Percentiles rank a stretch among this genome's conserved stretches.
Conservation (phyloP, 345 rosid species). For the Lepidium didymum region DNA sequence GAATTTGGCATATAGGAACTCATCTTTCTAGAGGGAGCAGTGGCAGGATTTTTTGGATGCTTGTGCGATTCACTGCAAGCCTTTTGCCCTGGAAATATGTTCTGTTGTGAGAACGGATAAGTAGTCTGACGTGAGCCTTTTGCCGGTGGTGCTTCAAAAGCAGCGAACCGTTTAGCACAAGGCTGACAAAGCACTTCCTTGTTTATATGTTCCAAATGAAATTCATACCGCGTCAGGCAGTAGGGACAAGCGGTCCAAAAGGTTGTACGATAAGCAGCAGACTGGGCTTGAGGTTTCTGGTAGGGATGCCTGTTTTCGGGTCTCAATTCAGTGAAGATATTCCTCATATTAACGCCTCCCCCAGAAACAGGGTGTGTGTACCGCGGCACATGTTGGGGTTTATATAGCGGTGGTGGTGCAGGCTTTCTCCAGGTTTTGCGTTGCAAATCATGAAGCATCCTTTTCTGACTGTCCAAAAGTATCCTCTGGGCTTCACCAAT, state of each 20-base stretch:
- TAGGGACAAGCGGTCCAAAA: constrained; percentile 78
- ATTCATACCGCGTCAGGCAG: constrained; percentile 47
- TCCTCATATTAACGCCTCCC: constrained; percentile 14
- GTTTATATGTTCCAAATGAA: constrained; percentile 32
- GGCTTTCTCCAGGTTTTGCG: constrained; percentile 25
- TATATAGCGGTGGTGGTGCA: constrained; percentile 25
- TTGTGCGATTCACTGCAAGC: constrained; percentile 34
- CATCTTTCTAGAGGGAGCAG: constrained; percentile 24
- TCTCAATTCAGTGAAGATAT: constrained; percentile 30
- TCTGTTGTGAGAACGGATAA: constrained; percentile 32
- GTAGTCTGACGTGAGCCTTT: constrained; percentile 28
- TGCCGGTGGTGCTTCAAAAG: constrained; percentile 41
- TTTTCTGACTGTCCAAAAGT: constrained; percentile 59
- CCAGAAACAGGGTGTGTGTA: constrained; percentile 24
- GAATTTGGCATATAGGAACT: constrained; percentile 4
- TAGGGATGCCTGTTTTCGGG: constrained; percentile 25
- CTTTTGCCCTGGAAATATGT: constrained; percentile 34
- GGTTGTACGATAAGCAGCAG: constrained; percentile 30
- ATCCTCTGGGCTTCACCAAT: constrained; percentile 88
- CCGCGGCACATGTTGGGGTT: constrained; percentile 32
- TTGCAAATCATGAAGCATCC: constrained; percentile 51
- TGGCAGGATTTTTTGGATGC: constrained; percentile 24
- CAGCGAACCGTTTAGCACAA: constrained; percentile 51
- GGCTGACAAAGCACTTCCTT: constrained; percentile 39
- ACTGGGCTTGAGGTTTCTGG: constrained; percentile 36